Evolutionary conservation across 305 asterid species (phyloP), one percentile per base, ranked within the genome.

Genomic region (Andrographis paniculata): DNA sequence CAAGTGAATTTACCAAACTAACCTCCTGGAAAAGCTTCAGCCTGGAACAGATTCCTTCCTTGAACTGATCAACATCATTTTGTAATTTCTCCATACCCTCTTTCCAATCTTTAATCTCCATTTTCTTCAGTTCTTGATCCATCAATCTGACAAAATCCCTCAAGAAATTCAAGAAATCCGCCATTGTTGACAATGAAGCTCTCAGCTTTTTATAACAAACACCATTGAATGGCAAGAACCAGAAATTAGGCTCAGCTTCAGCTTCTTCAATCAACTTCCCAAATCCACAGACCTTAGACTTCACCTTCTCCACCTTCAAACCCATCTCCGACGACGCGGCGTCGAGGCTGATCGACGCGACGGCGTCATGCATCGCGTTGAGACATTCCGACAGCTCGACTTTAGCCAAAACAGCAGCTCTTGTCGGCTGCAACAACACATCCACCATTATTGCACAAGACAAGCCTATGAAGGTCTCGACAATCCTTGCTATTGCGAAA

Each of bases 181-280:
- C 75, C 73, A 65, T 69, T 48, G 67, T 80, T 45, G 82, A 71
- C 24, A 83, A 46, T 1, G 93, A 80, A n/a, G 42, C 74, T 27
- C 48, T 53, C 1, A 87, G 52, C 52, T 74, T 75, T 42, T 22
- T 39, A 56, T 75, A 87, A 42, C 87, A 66, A 44, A 61, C 70
- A 53, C 75, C 24, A 56, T 63, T 62, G 30, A 87, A 87, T 52
- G 96, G 94, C 35, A 75, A 53, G 62, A 82, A 87, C 93, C 94
- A 87, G 62, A 87, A 80, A 30, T 77, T 78, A 49, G 96, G 96
- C 72, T 87, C 94, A 53, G 52, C 71, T 47, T 67, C 89, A 47
- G 94, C 96, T 74, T 87, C 88, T 45, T 58, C 86, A n/a, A 69
- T 67, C 54, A 55, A 62, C 47, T 82, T 86, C 30, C 75, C 79